These are phyloP conservation scores for Chaetomium globosum DNA, from an alignment of 2,329 filamentous ascomycete species.

Conservation along the genomic window DNA sequence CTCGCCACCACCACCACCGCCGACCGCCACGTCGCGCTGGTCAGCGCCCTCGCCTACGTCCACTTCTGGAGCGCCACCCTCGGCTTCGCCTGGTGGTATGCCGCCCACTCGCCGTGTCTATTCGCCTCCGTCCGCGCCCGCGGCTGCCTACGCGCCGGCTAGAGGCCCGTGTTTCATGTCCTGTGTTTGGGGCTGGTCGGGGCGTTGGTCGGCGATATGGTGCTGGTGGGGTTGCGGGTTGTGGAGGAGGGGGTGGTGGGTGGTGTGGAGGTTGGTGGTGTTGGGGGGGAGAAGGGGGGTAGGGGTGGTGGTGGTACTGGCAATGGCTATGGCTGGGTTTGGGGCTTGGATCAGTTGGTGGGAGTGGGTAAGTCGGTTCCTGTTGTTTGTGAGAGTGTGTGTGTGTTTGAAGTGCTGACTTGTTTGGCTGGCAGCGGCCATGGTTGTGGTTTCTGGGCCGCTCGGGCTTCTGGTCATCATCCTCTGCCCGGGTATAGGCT, in stretches of 20 bases:
- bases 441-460: conserved; percentile 7
- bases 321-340: background rate
- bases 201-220: conserved; percentile 6
- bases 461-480: conserved; percentile 9
- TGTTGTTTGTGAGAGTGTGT: background rate
- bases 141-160: background rate
- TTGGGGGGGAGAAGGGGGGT: background rate
- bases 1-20: background rate
- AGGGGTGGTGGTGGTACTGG: too few species aligned
- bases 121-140: background rate
- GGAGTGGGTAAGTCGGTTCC: conserved; percentile 4
- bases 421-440: background rate
- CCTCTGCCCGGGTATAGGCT: conserved; percentile 9
- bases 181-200: conserved; percentile 12
- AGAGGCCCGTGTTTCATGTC: conserved; percentile 22
- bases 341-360: background rate
- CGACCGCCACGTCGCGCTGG: background rate
- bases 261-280: background rate
- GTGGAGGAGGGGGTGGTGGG: background rate
- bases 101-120: background rate
- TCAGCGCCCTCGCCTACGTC: conserved; percentile 6
- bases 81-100: conserved; percentile 22
- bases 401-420: background rate
- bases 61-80: conserved; percentile 24
- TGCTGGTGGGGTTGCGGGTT: conserved; percentile 1